These are phyloP conservation scores for Purpureocillium lavendulum DNA, from an alignment of 2,329 filamentous ascomycete genomes.

Conservation along the genomic window DNA sequence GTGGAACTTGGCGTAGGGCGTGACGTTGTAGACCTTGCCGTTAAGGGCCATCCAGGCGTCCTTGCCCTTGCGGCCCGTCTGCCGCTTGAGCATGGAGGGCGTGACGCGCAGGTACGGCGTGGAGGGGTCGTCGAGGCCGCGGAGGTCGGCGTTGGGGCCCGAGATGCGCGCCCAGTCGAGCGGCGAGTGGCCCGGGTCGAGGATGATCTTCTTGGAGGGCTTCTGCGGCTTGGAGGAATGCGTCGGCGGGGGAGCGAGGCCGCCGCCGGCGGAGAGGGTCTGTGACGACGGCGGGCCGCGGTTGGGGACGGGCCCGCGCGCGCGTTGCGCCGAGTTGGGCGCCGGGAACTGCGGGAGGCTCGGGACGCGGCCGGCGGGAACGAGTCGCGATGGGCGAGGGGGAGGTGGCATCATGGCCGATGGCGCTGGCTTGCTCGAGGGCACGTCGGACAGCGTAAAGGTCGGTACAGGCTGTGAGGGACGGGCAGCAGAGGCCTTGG, in stretches of 20 bases:
- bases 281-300: conserved; percentile 19
- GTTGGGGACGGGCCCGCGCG: conserved; percentile 32
- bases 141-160: conserved; percentile 55
- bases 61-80: conserved; percentile 74
- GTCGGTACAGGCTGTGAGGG: conserved; percentile 29
- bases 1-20: conserved; percentile 82
- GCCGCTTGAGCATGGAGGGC: conserved; percentile 66
- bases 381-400: conserved; percentile 15
- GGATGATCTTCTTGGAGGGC: conserved; percentile 61
- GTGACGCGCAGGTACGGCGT: conserved; percentile 64
- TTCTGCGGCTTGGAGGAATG: conserved; percentile 43
- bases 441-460: conserved; percentile 29
- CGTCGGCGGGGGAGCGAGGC: conserved; percentile 49
- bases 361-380: conserved; percentile 20
- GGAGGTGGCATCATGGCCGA: conserved; percentile 22
- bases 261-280: conserved; percentile 21
- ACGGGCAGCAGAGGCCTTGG: conserved; percentile 31
- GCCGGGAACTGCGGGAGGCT: conserved; percentile 39
- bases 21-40: conserved; percentile 90
- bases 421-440: conserved; percentile 6
- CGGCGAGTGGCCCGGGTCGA: conserved; percentile 87
- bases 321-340: conserved; percentile 42
- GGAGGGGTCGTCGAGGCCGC: conserved; percentile 46
- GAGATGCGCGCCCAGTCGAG: conserved; percentile 89
- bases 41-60: conserved; percentile 88